phyloP scores from a whole-genome alignment of 768 basidiomycete species.

The Tylopilus sp. region DNA sequence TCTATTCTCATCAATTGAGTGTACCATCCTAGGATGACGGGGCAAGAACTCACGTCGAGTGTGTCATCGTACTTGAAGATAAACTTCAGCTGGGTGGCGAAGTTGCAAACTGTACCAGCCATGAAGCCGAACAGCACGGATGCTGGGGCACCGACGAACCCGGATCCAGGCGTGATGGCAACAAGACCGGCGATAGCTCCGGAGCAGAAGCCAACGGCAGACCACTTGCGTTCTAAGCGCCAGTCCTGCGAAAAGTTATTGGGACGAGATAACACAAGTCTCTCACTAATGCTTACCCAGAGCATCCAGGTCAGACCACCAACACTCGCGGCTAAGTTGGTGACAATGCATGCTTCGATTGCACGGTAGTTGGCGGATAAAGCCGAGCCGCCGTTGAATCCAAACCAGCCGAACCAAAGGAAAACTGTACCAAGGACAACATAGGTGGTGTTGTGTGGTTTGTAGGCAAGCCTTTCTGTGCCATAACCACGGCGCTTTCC shows the following conservation, averaged over 20 bases:
- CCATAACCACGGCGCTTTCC: slow-evolving; percentile 91
- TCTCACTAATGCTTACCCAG: slow-evolving; percentile 46
- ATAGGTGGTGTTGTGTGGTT: slow-evolving; percentile 90
- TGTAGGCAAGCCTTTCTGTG: slow-evolving; percentile 87
- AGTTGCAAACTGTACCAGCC: slow-evolving; percentile 84
- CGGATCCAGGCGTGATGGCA: slow-evolving; percentile 83
- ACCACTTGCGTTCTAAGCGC: slow-evolving; percentile 91
- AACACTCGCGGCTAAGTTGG: slow-evolving; percentile 88
- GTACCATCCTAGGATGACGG: not conserved
- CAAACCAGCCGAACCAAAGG: slow-evolving; percentile 97
- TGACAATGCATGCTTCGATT: slow-evolving; percentile 85
- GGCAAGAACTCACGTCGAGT: slow-evolving; percentile 55
- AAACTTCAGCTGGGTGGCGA: slow-evolving; percentile 94
- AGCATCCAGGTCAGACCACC: slow-evolving; percentile 92
- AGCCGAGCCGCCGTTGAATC: slow-evolving; percentile 92
- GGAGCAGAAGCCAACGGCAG: slow-evolving; percentile 91
- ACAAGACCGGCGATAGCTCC: slow-evolving; percentile 91
- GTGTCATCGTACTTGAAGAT: slow-evolving; percentile 72
- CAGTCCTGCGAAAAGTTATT: slow-evolving; percentile 57
- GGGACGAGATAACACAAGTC: not conserved
- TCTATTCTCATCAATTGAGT: slow-evolving; percentile 42
- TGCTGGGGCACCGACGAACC: slow-evolving; percentile 80
- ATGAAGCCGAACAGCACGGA: slow-evolving; percentile 82
- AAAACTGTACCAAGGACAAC: slow-evolving; percentile 91
- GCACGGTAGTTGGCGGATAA: slow-evolving; percentile 87